These are phyloP conservation scores for Piloderma croceum DNA, from an alignment of 768 basidiomycete species.

Conservation along the genomic window DNA sequence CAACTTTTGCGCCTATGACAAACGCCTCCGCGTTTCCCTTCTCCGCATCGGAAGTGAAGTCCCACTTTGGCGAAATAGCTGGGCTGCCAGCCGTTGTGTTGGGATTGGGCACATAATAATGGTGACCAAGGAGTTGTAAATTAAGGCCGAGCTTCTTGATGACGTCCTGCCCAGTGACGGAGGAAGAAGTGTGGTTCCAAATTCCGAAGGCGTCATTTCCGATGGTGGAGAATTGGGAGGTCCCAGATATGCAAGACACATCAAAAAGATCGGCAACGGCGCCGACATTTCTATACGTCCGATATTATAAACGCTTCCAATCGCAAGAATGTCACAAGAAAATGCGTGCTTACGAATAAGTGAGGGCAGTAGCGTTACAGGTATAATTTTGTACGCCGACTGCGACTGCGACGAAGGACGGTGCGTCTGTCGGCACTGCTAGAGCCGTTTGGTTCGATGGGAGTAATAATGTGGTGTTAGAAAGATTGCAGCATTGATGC, in stretches of 20 bases:
- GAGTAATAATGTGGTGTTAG: slow-evolving; percentile 15
- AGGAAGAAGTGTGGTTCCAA: slow-evolving; percentile 19
- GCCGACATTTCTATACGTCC: slow-evolving; percentile 36
- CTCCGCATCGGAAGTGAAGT: slow-evolving; percentile 41
- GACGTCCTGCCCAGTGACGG: slow-evolving; percentile 9
- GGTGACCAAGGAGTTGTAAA: slow-evolving; percentile 35
- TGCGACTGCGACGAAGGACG: slow-evolving; percentile 40
- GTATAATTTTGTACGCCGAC: slow-evolving; percentile 54
- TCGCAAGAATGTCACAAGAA: background rate
- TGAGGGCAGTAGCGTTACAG: slow-evolving; percentile 35
- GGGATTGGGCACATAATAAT: slow-evolving; percentile 52
- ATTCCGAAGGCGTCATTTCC: slow-evolving; percentile 12
- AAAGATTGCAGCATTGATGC: slow-evolving; percentile 24
- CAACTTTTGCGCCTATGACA: slow-evolving; percentile 40
- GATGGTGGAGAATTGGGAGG: slow-evolving; percentile 20
- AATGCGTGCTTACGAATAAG: slow-evolving; percentile 37
- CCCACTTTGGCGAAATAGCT: slow-evolving; percentile 46
- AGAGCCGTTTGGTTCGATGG: slow-evolving; percentile 27
- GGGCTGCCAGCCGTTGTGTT: slow-evolving; percentile 35
- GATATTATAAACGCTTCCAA: background rate
- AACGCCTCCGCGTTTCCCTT: slow-evolving; percentile 40
- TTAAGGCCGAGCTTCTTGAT: background rate
- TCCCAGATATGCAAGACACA: slow-evolving; percentile 40
- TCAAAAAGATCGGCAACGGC: slow-evolving; percentile 53
- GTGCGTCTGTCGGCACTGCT: slow-evolving; percentile 28